Evolutionary conservation across 257 asterid species (phyloP).

Genomic region (Euphrasia confusa): DNA sequence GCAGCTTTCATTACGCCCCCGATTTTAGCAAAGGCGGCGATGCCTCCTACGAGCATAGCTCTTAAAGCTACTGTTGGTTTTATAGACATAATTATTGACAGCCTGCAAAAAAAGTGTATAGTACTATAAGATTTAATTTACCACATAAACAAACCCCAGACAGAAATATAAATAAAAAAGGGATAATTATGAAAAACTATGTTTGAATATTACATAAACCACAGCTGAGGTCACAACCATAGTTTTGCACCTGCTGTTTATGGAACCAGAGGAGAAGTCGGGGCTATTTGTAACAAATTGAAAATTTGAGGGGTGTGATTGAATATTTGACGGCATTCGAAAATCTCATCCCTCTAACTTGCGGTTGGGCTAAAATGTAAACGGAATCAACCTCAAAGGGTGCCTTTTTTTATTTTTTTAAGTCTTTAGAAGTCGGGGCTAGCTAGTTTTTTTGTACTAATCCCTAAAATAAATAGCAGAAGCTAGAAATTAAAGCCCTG

Average conservation of each 20-base stretch:
- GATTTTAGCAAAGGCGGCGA: conserved; percentile 70
- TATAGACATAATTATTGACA: conserved; percentile 34
- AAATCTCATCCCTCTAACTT: not conserved
- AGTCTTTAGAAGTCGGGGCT: not conserved
- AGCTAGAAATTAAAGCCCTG: no score
- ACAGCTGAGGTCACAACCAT: no score
- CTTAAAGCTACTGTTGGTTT: conserved; percentile 64
- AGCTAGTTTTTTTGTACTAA: not conserved
- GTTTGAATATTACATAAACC: no score
- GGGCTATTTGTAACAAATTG: not conserved
- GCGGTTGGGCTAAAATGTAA: not conserved
- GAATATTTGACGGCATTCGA: not conserved
- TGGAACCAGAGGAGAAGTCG: not conserved
- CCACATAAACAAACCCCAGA: not conserved
- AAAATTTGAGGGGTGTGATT: not conserved
- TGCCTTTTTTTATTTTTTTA: no score
- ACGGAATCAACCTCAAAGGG: not conserved
- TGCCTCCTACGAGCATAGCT: conserved; percentile 72
- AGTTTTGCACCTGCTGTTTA: no score
- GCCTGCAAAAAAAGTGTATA: conserved; percentile 18
- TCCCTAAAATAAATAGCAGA: no score
- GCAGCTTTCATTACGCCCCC: conserved; percentile 60
- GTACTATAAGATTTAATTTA: not conserved
- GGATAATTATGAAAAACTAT: not conserved
- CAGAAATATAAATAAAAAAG: not conserved